phyloP scores from a whole-genome alignment of 331 rosid species.

The Saraca asoca region DNA sequence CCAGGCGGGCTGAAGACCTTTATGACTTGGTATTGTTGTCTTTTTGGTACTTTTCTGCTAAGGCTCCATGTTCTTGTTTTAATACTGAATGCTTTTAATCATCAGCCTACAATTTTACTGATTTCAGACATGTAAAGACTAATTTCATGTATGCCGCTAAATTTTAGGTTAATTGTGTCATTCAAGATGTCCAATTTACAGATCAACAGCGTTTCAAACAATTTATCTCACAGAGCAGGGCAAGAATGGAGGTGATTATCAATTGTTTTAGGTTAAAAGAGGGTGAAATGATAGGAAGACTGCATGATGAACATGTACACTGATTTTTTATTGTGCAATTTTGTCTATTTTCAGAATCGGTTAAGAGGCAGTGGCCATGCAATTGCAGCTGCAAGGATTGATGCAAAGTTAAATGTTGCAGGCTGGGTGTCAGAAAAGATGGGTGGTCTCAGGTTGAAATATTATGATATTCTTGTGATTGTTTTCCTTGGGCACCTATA shows the following conservation, averaged over 20 bases:
- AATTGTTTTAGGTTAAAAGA: conserved; percentile 3
- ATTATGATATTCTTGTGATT: conserved; percentile 30
- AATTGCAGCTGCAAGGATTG: conserved; percentile 96
- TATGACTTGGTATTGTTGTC: conserved; percentile 67
- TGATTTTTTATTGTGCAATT: conserved; percentile 22
- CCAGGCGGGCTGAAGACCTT: conserved; percentile 83
- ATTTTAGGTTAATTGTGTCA: conserved; percentile 71
- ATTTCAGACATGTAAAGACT: conserved; percentile 23
- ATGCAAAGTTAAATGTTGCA: conserved; percentile 81
- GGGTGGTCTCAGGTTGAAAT: conserved; percentile 92
- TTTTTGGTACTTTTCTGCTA: neutral
- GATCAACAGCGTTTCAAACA: conserved; percentile 98
- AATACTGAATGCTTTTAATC: neutral
- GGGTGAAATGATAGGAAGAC: conserved; percentile 10
- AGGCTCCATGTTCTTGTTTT: conserved; percentile 8
- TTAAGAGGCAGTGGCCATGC: conserved; percentile 97
- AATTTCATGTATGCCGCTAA: conserved; percentile 31
- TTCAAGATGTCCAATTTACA: conserved; percentile 94
- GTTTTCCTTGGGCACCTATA: conserved; percentile 17
- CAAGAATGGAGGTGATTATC: conserved; percentile 86
- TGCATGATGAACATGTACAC: conserved; percentile 21
- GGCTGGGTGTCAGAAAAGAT: conserved; percentile 97
- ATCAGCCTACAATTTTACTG: conserved; percentile 6
- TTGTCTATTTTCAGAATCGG: conserved; percentile 63
- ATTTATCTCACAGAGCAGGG: conserved; percentile 88